Evolutionary conservation across 2,329 filamentous ascomycete species (phyloP).

Genomic region (Colletotrichum costaricense): DNA sequence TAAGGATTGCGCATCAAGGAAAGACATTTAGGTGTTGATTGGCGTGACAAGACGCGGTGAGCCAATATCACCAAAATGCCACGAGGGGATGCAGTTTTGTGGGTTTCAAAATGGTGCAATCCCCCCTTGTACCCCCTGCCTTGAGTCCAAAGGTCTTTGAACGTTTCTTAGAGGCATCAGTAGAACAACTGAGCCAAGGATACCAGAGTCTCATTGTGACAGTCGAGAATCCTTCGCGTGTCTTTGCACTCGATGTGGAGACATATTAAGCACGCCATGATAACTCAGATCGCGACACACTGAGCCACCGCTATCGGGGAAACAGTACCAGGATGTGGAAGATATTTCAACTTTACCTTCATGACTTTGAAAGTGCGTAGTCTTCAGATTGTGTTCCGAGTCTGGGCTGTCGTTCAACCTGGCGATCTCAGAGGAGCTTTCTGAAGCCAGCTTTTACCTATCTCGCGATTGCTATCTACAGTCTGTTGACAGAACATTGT

Average conservation of each 20-base stretch:
- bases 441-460: not conserved
- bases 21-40: too few species aligned
- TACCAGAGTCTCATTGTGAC: not conserved
- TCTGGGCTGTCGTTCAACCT: not conserved
- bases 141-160: too few species aligned
- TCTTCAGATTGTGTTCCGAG: not conserved
- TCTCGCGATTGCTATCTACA: not conserved
- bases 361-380: not conserved
- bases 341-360: not conserved
- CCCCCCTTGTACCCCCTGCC: too few species aligned
- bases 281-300: slow-evolving; percentile 19
- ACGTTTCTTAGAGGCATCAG: too few species aligned
- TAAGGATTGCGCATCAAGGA: too few species aligned
- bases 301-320: not conserved
- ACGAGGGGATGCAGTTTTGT: too few species aligned
- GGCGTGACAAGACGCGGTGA: too few species aligned
- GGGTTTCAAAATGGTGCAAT: too few species aligned
- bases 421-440: not conserved
- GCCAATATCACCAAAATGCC: too few species aligned
- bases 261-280: slow-evolving; percentile 21
- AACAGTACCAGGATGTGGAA: not conserved
- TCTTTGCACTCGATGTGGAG: not conserved
- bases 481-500: not conserved
- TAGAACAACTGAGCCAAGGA: too few species aligned
- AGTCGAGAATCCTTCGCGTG: not conserved